These are phyloP conservation scores for Clathrospora elynae DNA, from an alignment of 2,329 filamentous ascomycete species.

Conservation along the genomic window DNA sequence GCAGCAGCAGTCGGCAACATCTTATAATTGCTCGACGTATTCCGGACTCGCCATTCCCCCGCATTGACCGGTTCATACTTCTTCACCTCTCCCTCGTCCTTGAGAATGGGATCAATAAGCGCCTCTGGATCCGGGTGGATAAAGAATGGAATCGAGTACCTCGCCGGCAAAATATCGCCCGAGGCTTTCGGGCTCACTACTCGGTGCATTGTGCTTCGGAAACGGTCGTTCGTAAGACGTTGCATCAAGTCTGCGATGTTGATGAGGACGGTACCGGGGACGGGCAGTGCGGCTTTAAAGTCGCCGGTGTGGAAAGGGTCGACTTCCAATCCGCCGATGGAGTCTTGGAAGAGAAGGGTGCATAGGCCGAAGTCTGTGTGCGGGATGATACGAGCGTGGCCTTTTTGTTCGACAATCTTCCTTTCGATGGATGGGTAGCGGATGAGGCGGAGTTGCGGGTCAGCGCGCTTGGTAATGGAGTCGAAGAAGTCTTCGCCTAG, in stretches of 20 bases:
- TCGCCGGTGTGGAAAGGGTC: constrained; percentile 33
- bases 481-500: constrained; percentile 35
- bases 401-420: constrained; percentile 28
- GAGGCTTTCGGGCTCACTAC: constrained; percentile 41
- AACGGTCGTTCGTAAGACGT: constrained; percentile 35
- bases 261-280: constrained; percentile 32
- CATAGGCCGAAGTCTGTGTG: constrained; percentile 45
- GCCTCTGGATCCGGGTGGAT: constrained; percentile 45
- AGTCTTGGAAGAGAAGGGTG: constrained; percentile 49
- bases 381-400: constrained; percentile 34
- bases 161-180: constrained; percentile 34
- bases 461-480: constrained; percentile 28
- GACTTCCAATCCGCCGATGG: constrained; percentile 47
- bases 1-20: constrained; percentile 12
- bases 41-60: constrained; percentile 43
- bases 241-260: constrained; percentile 36
- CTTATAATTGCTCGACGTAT: constrained; percentile 38
- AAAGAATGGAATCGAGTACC: constrained; percentile 50
- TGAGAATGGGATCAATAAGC: constrained; percentile 43
- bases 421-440: constrained; percentile 37
- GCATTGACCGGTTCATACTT: constrained; percentile 48
- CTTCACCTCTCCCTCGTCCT: constrained; percentile 39
- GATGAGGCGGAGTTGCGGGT: constrained; percentile 35
- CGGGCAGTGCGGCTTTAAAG: constrained; percentile 31
- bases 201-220: constrained; percentile 46